A percentile compares a stretch with the other conserved stretches of the same genome.
Evolutionary conservation across 768 basidiomycete genomes (phyloP).

Genomic region (Rubroboletus pulcherrimus): DNA sequence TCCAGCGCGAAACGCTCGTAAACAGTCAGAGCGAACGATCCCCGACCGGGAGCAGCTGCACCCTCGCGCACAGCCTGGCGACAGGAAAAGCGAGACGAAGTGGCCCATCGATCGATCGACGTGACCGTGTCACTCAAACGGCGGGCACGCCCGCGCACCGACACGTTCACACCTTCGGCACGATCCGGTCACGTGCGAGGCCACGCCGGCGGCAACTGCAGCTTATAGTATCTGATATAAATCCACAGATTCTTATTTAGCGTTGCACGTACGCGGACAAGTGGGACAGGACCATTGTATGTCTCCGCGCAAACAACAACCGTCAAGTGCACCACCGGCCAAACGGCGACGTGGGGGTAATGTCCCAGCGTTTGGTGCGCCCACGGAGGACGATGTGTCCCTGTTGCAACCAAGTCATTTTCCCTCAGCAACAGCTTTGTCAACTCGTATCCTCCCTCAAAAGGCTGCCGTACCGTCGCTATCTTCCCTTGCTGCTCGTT

Average conservation of each 20-base stretch:
- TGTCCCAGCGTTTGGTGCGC: slow-evolving; percentile 38
- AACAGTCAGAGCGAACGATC: too few species aligned
- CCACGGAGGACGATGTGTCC: slow-evolving; percentile 42
- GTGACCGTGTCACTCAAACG: too few species aligned
- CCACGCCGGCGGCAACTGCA: too few species aligned
- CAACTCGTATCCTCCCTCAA: slow-evolving; percentile 38
- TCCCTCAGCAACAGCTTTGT: slow-evolving; percentile 51
- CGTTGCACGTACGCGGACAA: not conserved
- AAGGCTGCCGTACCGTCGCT: slow-evolving; percentile 39
- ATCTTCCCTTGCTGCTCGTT: slow-evolving; percentile 46
- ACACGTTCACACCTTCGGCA: too few species aligned
- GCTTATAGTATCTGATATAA: too few species aligned
- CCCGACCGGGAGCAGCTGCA: too few species aligned
- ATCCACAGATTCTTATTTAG: not conserved
- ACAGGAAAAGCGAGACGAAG: too few species aligned
- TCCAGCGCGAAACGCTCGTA: too few species aligned
- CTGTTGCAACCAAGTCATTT: slow-evolving; percentile 34
- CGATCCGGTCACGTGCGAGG: too few species aligned
- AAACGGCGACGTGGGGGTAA: slow-evolving; percentile 17
- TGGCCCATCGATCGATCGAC: too few species aligned
- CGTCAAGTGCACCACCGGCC: not conserved
- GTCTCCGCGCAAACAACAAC: slow-evolving; percentile 11
- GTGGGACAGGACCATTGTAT: not conserved
- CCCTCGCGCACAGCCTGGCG: too few species aligned
- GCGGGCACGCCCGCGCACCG: too few species aligned